These are phyloP conservation scores for Zhuliangozyma parablackwelliae DNA, from an alignment of 1,139 yeast species.

Conservation along the genomic window DNA sequence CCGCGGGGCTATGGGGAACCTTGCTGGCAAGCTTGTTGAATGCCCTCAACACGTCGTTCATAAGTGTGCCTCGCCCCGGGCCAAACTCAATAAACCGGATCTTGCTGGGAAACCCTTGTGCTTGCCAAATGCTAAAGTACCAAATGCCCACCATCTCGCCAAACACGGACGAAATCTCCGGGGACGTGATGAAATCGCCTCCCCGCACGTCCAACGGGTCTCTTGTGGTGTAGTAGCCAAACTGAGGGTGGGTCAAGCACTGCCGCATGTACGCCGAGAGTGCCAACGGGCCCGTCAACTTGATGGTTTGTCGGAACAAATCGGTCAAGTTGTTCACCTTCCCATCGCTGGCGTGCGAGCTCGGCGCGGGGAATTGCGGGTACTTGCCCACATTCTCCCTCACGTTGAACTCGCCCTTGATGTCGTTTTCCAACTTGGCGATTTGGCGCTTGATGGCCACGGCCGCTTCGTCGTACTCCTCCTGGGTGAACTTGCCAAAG, in stretches of 20 bases:
- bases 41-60: conserved; percentile 56
- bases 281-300: conserved; percentile 73
- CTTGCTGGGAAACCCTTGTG: conserved; percentile 47
- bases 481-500: conserved; percentile 34
- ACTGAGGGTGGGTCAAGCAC: conserved; percentile 73
- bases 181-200: conserved; percentile 84
- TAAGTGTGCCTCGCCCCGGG: conserved; percentile 80
- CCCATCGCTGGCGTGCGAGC: conserved; percentile 10
- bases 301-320: conserved; percentile 51
- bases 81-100: conserved; percentile 78
- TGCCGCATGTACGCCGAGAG: conserved; percentile 76
- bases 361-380: conserved; percentile 31
- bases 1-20: conserved; percentile 17
- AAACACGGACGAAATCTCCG: conserved; percentile 83
- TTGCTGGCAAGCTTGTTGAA: conserved; percentile 39
- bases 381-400: conserved; percentile 34
- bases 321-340: conserved; percentile 29
- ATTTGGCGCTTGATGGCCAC: conserved; percentile 32
- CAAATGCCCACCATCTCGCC: conserved; percentile 85
- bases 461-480: conserved; percentile 41
- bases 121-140: conserved; percentile 58
- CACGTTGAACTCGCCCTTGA: conserved; percentile 37
- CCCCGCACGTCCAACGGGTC: conserved; percentile 60
- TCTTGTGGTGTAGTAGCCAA: conserved; percentile 76
- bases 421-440: conserved; percentile 27